These are phyloP conservation scores for Metschnikowia cerradonensis DNA, from an alignment of 805 yeast genomes.

Conservation along the genomic window DNA sequence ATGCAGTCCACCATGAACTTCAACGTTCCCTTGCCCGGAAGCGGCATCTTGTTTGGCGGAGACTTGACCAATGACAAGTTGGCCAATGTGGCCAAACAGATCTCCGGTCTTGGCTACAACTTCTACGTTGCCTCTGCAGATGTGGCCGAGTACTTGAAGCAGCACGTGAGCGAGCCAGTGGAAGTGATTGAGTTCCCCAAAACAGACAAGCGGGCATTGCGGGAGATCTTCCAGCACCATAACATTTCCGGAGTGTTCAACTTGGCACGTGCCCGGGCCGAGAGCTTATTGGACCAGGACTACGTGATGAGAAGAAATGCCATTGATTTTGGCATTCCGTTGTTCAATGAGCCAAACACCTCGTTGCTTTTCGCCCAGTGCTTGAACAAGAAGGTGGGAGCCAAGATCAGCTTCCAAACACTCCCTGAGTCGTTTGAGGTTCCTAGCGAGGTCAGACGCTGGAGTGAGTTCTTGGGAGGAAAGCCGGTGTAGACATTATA, in stretches of 20 bases:
- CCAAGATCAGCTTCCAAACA: slow-evolving; percentile 46
- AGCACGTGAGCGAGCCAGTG: slow-evolving; percentile 43
- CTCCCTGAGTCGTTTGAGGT: slow-evolving; percentile 46
- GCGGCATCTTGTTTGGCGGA: slow-evolving; percentile 92
- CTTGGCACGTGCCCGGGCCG: slow-evolving; percentile 88
- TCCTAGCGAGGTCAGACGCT: slow-evolving; percentile 85
- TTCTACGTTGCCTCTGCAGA: slow-evolving; percentile 71
- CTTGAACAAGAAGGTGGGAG: slow-evolving; percentile 62
- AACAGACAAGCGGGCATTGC: slow-evolving; percentile 85
- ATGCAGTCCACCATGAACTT: slow-evolving; percentile 97
- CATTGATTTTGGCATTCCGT: slow-evolving; percentile 93
- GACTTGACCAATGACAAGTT: slow-evolving; percentile 69
- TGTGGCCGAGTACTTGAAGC: slow-evolving; percentile 65
- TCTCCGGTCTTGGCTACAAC: slow-evolving; percentile 75
- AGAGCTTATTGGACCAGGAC: slow-evolving; percentile 77
- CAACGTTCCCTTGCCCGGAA: slow-evolving; percentile 86
- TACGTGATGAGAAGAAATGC: slow-evolving; percentile 99
- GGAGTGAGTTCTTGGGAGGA: slow-evolving; percentile 97
- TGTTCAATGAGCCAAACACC: slow-evolving; percentile 96
- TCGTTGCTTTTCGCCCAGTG: slow-evolving; percentile 82
- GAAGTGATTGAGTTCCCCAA: slow-evolving; percentile 85
- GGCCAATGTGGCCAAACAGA: slow-evolving; percentile 66
- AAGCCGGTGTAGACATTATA: slow-evolving; percentile 59
- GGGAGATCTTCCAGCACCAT: slow-evolving; percentile 88
- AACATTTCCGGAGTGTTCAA: slow-evolving; percentile 87